phyloP scores from a whole-genome alignment of 2,329 filamentous ascomycete species.

The Hypoxylon sp. region DNA sequence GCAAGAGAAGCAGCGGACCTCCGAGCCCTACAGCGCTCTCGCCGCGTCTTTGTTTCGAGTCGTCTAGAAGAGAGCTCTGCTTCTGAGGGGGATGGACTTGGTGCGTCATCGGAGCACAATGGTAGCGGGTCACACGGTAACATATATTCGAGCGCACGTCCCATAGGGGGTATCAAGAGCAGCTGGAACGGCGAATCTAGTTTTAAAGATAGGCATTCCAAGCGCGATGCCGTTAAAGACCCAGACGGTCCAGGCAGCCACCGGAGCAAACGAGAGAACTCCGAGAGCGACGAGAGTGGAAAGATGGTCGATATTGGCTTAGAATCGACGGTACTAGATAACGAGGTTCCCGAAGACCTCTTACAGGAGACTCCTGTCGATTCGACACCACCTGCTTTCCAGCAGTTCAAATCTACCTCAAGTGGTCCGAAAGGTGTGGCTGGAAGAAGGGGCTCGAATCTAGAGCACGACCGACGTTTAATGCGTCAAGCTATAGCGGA shows the following conservation, averaged over 20 bases:
- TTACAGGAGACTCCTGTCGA: conserved; percentile 68
- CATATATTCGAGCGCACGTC: conserved; percentile 35
- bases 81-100: conserved; percentile 79
- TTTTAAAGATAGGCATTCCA: conserved; percentile 56
- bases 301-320: conserved; percentile 91
- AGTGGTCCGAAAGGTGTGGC: conserved; percentile 58
- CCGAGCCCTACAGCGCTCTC: conserved; percentile 90
- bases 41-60: conserved; percentile 88
- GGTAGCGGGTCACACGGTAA: conserved; percentile 63
- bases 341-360: conserved; percentile 74
- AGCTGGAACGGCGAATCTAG: conserved; percentile 74
- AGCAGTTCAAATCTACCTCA: conserved; percentile 66
- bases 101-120: conserved; percentile 68
- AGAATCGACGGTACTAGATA: conserved; percentile 74
- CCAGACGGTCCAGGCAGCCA: conserved; percentile 49
- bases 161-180: conserved; percentile 71
- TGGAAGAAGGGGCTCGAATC: conserved; percentile 60
- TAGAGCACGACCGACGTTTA: conserved; percentile 65
- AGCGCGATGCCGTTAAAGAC: conserved; percentile 63
- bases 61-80: conserved; percentile 89
- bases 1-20: conserved; percentile 95
- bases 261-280: conserved; percentile 53
- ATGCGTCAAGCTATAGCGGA: conserved; percentile 59
- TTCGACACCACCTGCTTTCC: conserved; percentile 73
- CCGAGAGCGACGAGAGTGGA: conserved; percentile 62